Conservation (phyloP, 345 rosid genomes). For the Crucihimalaya himalaica region DNA sequence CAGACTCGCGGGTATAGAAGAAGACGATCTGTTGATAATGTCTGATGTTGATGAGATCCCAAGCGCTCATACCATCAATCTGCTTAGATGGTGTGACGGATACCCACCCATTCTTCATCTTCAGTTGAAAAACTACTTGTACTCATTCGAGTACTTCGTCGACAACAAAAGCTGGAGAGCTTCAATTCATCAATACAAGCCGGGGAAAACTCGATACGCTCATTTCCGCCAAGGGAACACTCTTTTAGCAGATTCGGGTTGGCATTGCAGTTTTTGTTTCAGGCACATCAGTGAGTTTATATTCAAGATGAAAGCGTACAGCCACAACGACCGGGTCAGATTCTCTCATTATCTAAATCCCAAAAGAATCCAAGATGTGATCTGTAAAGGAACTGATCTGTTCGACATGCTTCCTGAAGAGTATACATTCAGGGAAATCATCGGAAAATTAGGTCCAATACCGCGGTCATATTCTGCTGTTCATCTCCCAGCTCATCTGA, state of each 20-base stretch:
- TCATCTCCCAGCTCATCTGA: constrained; percentile 72
- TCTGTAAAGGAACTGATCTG: constrained; percentile 76
- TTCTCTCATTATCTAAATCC: constrained; percentile 83
- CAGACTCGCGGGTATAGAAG: constrained; percentile 82
- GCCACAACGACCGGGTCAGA: constrained; percentile 86
- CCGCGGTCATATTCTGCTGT: constrained; percentile 75
- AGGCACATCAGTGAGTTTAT: constrained; percentile 69
- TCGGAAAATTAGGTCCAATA: constrained; percentile 86
- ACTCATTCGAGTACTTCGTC: constrained; percentile 69
- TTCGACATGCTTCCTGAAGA: constrained; percentile 96
- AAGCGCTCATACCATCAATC: constrained; percentile 85
- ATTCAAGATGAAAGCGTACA: constrained; percentile 97
- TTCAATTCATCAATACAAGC: constrained; percentile 66
- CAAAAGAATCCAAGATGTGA: constrained; percentile 76
- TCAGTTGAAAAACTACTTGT: constrained; percentile 77
- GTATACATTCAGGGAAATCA: constrained; percentile 84
- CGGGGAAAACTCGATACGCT: constrained; percentile 71
- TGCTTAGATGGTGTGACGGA: constrained; percentile 89
- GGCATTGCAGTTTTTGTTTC: constrained; percentile 99
- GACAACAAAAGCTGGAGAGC: constrained; percentile 97
- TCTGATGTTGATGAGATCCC: constrained; percentile 98
- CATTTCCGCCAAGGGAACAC: constrained; percentile 78
- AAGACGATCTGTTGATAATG: constrained; percentile 93
- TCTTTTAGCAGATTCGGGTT: constrained; percentile 77
- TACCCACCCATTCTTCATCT: constrained; percentile 84